Evolutionary conservation across 208 protist genomes (phyloP).

Genomic region (Strigomonas culicis): DNA sequence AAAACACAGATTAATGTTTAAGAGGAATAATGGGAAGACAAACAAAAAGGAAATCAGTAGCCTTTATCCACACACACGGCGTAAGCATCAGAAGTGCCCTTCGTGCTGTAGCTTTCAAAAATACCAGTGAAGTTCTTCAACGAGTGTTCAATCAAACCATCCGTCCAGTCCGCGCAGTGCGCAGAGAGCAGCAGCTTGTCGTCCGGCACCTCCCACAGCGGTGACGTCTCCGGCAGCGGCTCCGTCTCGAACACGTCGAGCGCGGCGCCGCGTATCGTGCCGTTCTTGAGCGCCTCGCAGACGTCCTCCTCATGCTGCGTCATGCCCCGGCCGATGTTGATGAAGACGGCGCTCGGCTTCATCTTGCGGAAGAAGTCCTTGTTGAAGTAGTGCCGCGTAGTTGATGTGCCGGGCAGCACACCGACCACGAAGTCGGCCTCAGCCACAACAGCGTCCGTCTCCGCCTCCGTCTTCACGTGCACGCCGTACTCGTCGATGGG

Average conservation of each 20-base stretch:
- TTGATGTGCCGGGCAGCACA: slow-evolving; percentile 61
- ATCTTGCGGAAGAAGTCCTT: slow-evolving; percentile 65
- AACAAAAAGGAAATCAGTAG: slow-evolving; percentile 20
- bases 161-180: slow-evolving; percentile 59
- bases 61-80: slow-evolving; percentile 27
- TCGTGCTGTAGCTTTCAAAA: slow-evolving; percentile 5
- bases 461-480: slow-evolving; percentile 21
- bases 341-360: slow-evolving; percentile 77
- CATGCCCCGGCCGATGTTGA: slow-evolving; percentile 82
- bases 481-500: slow-evolving; percentile 62
- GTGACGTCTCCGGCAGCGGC: slow-evolving; percentile 58
- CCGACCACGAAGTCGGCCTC: slow-evolving; percentile 84
- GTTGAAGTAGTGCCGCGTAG: slow-evolving; percentile 79
- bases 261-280: slow-evolving; percentile 62
- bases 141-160: slow-evolving; percentile 17
- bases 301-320: slow-evolving; percentile 69
- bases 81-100: slow-evolving; percentile 23
- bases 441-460: slow-evolving; percentile 50
- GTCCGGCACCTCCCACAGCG: slow-evolving; percentile 56
- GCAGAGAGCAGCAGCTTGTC: slow-evolving; percentile 67
- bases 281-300: slow-evolving; percentile 44
- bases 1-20: not conserved
- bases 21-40: not conserved
- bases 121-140: slow-evolving; percentile 28
- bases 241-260: slow-evolving; percentile 84